Evolutionary conservation across 257 asterid genomes (phyloP).

Genomic region (Cruciata laevipes): DNA sequence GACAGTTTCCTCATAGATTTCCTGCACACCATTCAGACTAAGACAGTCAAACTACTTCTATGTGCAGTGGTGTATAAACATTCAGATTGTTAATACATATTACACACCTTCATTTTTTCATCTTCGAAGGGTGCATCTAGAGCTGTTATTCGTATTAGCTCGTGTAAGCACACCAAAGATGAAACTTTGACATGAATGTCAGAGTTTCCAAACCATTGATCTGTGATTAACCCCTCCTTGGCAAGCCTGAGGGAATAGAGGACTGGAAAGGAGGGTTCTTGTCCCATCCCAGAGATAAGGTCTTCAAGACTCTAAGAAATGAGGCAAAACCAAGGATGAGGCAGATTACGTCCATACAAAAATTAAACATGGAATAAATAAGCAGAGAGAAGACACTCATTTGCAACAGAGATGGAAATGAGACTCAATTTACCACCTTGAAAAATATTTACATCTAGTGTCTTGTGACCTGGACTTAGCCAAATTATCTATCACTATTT

Average conservation of each 20-base stretch:
- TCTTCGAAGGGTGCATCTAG: slow-evolving; percentile 23
- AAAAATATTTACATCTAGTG: neutral
- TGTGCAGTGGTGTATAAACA: neutral
- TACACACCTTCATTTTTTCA: slow-evolving; percentile 16
- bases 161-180: slow-evolving; percentile 23
- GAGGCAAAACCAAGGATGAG: neutral
- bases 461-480: neutral
- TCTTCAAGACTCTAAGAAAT: neutral
- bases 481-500: neutral
- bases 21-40: slow-evolving; percentile 16
- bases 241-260: slow-evolving; percentile 18
- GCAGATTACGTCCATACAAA: neutral
- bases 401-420: neutral
- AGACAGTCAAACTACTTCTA: neutral
- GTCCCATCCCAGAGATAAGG: slow-evolving; percentile 4
- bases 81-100: neutral
- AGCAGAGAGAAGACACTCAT: neutral
- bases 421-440: neutral
- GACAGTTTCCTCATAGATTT: slow-evolving; percentile 21
- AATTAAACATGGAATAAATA: neutral
- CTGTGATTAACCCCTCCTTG: slow-evolving; percentile 17
- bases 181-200: slow-evolving; percentile 26
- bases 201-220: slow-evolving; percentile 17
- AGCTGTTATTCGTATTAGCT: slow-evolving; percentile 26
- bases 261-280: slow-evolving; percentile 14